Conservation (phyloP, 371 early-diverging fungal genomes). For the Actinomucor elegans region DNA sequence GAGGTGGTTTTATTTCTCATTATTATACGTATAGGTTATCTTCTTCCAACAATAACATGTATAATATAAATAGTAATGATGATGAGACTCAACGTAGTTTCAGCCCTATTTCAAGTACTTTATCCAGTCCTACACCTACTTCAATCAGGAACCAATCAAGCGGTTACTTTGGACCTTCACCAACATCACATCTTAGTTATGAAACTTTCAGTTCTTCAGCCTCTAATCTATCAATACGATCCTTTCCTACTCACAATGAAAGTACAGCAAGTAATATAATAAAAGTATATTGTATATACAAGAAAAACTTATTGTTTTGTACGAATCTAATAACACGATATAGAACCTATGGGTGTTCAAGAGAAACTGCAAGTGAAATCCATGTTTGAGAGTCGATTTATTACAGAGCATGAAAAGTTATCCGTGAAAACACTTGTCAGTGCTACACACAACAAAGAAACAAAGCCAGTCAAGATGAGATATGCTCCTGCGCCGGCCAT, state of each 20-base stretch:
- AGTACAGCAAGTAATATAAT: constrained; percentile 15
- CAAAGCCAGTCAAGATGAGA: background rate
- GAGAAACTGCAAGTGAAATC: constrained; percentile 9
- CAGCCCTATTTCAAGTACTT: background rate
- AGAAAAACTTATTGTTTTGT: background rate
- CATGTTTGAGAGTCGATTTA: constrained; percentile 13
- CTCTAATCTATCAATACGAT: constrained; percentile 7
- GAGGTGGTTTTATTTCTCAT: too few relatives aligned
- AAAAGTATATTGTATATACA: constrained; percentile 1
- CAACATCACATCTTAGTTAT: constrained; percentile 7
- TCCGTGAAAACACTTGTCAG: background rate
- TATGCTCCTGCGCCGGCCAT: constrained; percentile 70
- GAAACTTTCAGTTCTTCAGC: constrained; percentile 12
- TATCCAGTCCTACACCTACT: background rate
- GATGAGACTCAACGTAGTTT: background rate
- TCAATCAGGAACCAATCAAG: background rate
- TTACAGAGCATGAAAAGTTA: constrained; percentile 3
- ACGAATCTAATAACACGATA: too few relatives aligned
- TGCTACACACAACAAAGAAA: background rate
- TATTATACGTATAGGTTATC: too few relatives aligned
- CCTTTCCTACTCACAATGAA: constrained; percentile 11
- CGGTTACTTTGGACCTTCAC: background rate
- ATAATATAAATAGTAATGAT: background rate
- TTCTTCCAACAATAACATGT: too few relatives aligned
- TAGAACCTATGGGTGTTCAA: too few relatives aligned